phyloP scores from a whole-genome alignment of 2,329 filamentous ascomycete species.

The Berkeleyomyces rouxiae region DNA sequence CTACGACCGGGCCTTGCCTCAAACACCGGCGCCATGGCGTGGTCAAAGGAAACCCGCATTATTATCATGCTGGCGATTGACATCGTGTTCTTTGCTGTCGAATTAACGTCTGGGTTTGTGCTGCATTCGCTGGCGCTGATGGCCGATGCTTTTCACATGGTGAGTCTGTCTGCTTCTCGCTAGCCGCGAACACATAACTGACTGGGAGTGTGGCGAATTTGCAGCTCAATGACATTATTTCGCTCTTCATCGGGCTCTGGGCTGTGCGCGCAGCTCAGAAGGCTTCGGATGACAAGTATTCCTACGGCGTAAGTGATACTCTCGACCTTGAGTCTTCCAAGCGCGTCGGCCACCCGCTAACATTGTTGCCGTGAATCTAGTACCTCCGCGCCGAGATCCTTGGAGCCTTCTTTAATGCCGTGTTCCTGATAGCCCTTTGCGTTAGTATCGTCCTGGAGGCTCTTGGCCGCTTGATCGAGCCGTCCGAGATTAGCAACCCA shows the following conservation, averaged over 20 bases:
- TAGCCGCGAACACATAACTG: neutral
- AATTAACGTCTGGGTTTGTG: conserved; percentile 69
- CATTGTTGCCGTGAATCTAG: conserved; percentile 25
- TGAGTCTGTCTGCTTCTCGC: conserved; percentile 24
- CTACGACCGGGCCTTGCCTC: neutral
- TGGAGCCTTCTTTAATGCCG: conserved; percentile 89
- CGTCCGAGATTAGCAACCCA: conserved; percentile 72
- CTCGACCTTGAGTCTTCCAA: neutral
- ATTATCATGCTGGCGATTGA: conserved; percentile 86
- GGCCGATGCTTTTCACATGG: conserved; percentile 98
- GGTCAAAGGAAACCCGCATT: conserved; percentile 87
- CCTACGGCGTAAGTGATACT: conserved; percentile 58
- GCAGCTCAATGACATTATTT: conserved; percentile 92
- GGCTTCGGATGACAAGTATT: conserved; percentile 78
- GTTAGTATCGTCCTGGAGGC: conserved; percentile 94
- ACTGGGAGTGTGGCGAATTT: neutral
- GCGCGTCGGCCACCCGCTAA: neutral
- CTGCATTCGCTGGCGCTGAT: conserved; percentile 86
- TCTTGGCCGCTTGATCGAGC: conserved; percentile 78
- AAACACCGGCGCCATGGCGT: conserved; percentile 41
- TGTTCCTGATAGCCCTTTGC: conserved; percentile 92
- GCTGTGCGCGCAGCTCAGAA: conserved; percentile 79
- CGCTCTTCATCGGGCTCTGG: conserved; percentile 82
- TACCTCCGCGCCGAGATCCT: conserved; percentile 96
- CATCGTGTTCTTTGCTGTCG: conserved; percentile 73